Conservation (phyloP, 1,284 basidiomycete species). For the Albatrellus sp. region DNA sequence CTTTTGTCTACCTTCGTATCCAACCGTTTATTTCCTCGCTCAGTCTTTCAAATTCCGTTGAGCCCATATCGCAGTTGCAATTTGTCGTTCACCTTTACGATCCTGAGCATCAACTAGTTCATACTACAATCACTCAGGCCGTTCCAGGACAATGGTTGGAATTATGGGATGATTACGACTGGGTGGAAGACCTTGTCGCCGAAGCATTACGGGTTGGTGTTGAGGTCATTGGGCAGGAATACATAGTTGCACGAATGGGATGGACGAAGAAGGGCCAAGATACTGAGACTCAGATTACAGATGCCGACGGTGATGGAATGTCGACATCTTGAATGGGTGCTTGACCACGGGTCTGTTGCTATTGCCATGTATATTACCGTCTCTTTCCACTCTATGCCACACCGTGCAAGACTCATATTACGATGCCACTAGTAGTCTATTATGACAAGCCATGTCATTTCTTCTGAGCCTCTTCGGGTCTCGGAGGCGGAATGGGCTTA, state of each 20-base stretch:
- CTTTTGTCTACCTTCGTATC: slow-evolving; percentile 87
- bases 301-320: no score
- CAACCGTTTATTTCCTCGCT: slow-evolving; percentile 73
- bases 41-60: slow-evolving; percentile 23
- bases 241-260: slow-evolving; percentile 71
- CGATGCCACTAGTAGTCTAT: neutral
- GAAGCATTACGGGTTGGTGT: slow-evolving; percentile 73
- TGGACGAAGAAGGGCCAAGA: slow-evolving; percentile 32
- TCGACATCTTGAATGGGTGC: no score
- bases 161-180: slow-evolving; percentile 85
- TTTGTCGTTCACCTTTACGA: slow-evolving; percentile 81
- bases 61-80: slow-evolving; percentile 48
- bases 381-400: no score
- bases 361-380: no score
- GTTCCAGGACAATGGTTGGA: slow-evolving; percentile 75
- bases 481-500: slow-evolving; percentile 58
- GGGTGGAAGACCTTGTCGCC: slow-evolving; percentile 90
- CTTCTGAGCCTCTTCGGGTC: slow-evolving; percentile 49
- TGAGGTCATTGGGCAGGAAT: slow-evolving; percentile 83
- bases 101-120: slow-evolving; percentile 65
- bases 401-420: neutral
- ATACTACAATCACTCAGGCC: slow-evolving; percentile 71
- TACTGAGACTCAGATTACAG: slow-evolving; percentile 7
- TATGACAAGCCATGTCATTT: slow-evolving; percentile 27
- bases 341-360: no score